Evolutionary conservation across 2,329 filamentous ascomycete species (phyloP).

Genomic region (Clonostachys solani): DNA sequence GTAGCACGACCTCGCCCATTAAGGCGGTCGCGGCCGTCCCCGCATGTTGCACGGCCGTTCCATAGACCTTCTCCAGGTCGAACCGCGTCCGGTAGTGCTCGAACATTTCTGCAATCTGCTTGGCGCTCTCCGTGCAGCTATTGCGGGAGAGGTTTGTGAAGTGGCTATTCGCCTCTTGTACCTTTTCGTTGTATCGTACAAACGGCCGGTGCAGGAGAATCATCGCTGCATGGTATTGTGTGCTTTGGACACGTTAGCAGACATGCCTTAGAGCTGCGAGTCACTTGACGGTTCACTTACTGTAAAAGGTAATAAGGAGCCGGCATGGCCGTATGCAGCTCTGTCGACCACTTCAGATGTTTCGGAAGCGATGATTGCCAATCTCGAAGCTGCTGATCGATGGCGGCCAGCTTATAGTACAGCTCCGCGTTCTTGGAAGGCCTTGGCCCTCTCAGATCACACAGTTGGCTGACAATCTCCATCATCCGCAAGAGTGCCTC

Average conservation of each 20-base stretch:
- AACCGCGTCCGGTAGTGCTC: constrained; percentile 4
- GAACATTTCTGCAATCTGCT: constrained; percentile 3
- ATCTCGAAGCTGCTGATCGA: constrained; percentile 6
- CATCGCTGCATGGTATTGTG: constrained; percentile 3
- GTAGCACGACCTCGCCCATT: constrained; percentile 6
- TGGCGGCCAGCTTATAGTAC: constrained; percentile 5
- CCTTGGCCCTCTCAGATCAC: constrained; percentile 4
- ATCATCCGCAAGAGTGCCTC: constrained; percentile 8
- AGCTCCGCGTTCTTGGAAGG: constrained; percentile 1
- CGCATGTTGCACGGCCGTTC: constrained; percentile 6
- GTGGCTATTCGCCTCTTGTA: neutral
- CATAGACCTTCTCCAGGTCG: constrained; percentile 4
- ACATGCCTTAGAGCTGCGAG: neutral
- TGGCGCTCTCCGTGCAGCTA: constrained; percentile 1
- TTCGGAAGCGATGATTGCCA: constrained; percentile 5
- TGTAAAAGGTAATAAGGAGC: constrained; percentile 2
- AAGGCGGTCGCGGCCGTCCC: constrained; percentile 4
- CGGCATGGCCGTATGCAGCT: neutral
- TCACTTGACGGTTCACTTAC: neutral
- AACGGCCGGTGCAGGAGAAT: constrained; percentile 4
- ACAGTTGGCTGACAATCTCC: constrained; percentile 4
- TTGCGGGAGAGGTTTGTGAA: constrained; percentile 1
- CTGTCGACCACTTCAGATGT: constrained; percentile 1
- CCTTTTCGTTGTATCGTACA: neutral
- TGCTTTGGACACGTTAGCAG: neutral